phyloP scores from a whole-genome alignment of 371 early-diverging fungal genomes.

The Parasitella parasitica region DNA sequence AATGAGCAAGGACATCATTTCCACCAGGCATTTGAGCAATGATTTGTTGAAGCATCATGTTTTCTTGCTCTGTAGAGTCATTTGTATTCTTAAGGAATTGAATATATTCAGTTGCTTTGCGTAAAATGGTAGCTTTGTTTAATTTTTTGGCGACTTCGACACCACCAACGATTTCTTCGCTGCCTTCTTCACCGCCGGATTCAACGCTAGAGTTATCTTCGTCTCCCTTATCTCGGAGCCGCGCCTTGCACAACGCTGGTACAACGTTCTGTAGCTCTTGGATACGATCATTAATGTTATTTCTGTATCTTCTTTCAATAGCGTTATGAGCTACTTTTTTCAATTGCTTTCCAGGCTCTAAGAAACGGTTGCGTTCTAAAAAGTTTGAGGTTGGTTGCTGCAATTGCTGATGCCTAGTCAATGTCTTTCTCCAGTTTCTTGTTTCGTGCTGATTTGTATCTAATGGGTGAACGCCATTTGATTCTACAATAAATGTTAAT shows the following conservation, averaged over 20 bases:
- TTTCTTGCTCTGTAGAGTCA: slow-evolving; percentile 46
- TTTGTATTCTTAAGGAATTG: slow-evolving; percentile 62
- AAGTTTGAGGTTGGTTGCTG: not conserved
- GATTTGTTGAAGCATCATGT: slow-evolving; percentile 47
- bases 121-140: slow-evolving; percentile 85
- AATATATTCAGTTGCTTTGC: slow-evolving; percentile 86
- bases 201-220: slow-evolving; percentile 25
- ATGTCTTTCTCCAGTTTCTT: slow-evolving; percentile 16
- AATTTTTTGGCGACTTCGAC: slow-evolving; percentile 69
- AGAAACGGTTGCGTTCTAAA: not conserved
- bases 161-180: slow-evolving; percentile 60
- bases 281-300: slow-evolving; percentile 89
- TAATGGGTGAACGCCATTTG: not conserved
- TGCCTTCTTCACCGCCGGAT: slow-evolving; percentile 45
- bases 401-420: slow-evolving; percentile 15
- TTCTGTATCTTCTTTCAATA: slow-evolving; percentile 85
- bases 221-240: slow-evolving; percentile 14
- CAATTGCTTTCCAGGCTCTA: not conserved
- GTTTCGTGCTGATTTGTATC: slow-evolving; percentile 5
- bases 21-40: slow-evolving; percentile 55
- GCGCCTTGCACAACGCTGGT: slow-evolving; percentile 67
- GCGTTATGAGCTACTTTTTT: slow-evolving; percentile 89
- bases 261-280: slow-evolving; percentile 75
- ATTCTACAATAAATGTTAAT: not conserved
- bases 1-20: slow-evolving; percentile 27